Base-by-base conservation (phyloP, 306 rosid genomes). In the Citrullus amarus region DNA sequence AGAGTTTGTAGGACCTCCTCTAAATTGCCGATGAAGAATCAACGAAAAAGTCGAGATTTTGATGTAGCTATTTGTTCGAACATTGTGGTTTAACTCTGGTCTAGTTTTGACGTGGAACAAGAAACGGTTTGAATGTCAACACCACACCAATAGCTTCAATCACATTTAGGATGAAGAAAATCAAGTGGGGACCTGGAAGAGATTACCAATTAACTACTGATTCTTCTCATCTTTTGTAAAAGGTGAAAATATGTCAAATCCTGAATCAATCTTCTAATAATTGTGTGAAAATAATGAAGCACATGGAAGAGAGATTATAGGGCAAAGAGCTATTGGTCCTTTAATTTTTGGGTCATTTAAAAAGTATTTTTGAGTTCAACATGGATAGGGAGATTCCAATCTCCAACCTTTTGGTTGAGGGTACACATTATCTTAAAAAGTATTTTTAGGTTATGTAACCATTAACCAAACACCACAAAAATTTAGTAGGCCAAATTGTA, bases 101-200 rank as follows among this genome's bases (percentile, higher is more conserved):
- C 51, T 54, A 41, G 18, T 62, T 67, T 78, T 48, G 57, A 62
- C 16, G 73, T 25, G 18, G 61, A 46, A 48, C 80, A 17, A 78
- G 72, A 78, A 78, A 78, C 7, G 80, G 80, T 65, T 83, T 88
- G 74, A 86, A 88, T 60, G 91, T 88, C 86, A 88, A 22, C 65
- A 86, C 38, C 53, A 86, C 88, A 51, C 60, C 91, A 12, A 88
- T 39, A 51, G 70, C 76, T 76, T 77, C 87, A 2, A 86, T 74
- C 70, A 79, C 79, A 69, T 86, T 88, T 80, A 88, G 77, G 65
- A 83, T 0, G 82, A 88, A 86, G 86, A 88, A 88, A 46, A 86
- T 75, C 80, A 86, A 78, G n/a, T 82, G 85, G 50, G 66, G 36
- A 57, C 89, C 91, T 88, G 72, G 82, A 88, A 55, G 20, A 39